Conservation (phyloP, 140 eudicot genomes). For the Anethum foeniculum region DNA sequence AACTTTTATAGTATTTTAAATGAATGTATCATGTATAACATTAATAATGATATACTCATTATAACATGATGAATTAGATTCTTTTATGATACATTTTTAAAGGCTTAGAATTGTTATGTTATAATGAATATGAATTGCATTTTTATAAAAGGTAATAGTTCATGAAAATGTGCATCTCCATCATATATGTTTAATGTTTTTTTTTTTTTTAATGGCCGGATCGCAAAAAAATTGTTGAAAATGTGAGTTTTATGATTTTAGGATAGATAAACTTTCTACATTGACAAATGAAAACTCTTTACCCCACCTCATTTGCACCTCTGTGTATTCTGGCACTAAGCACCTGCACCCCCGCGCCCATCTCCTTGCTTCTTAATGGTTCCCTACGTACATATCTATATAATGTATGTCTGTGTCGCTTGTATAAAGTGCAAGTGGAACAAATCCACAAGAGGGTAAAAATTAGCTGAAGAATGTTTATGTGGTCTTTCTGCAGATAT, state of each 20-base stretch:
- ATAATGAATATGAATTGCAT: neutral
- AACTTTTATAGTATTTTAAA: no score
- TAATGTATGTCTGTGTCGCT: no score
- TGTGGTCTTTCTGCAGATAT: conserved; percentile 36
- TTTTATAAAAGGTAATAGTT: neutral
- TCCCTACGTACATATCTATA: neutral
- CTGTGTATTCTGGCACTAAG: neutral
- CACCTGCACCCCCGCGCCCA: neutral
- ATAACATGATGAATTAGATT: neutral
- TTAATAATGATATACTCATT: neutral
- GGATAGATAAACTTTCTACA: neutral
- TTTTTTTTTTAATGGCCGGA: neutral
- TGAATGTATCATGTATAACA: no score
- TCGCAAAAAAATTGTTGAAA: neutral
- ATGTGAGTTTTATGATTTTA: neutral
- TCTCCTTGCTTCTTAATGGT: neutral
- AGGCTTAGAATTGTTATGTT: neutral
- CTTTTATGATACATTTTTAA: neutral
- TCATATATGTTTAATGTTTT: neutral
- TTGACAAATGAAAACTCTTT: neutral
- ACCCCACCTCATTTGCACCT: neutral
- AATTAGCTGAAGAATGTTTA: neutral
- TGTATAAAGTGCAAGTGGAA: neutral
- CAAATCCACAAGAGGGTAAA: neutral
- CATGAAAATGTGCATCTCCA: neutral